Conservation (phyloP, 2,329 filamentous ascomycete species). For the Colletotrichum simmondsii region DNA sequence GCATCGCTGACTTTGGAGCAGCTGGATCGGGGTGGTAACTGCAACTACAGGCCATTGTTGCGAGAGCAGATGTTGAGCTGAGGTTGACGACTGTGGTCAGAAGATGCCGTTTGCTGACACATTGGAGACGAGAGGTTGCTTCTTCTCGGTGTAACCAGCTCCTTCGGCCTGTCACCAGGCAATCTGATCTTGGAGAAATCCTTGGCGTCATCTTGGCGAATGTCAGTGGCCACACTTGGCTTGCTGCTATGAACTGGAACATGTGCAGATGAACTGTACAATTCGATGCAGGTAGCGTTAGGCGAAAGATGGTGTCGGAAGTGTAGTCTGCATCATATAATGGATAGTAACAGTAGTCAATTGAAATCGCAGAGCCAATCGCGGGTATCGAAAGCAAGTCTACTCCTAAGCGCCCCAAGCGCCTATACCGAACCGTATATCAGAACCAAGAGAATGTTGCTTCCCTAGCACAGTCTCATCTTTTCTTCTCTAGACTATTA, state of each 20-base stretch:
- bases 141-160: neutral
- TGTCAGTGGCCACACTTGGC: neutral
- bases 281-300: no score
- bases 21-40: neutral
- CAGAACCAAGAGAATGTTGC: conserved; percentile 16
- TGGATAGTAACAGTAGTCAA: neutral
- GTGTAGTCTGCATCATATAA: neutral
- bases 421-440: neutral
- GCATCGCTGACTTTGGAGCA: neutral
- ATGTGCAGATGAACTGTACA: neutral
- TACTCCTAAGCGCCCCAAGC: conserved; percentile 9
- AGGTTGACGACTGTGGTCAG: neutral
- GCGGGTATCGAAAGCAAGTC: conserved; percentile 1
- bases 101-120: neutral
- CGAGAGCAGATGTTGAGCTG: neutral
- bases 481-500: neutral
- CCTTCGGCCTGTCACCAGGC: neutral
- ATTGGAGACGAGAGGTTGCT: neutral
- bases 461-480: conserved; percentile 25
- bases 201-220: conserved; percentile 8
- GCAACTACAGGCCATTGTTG: neutral
- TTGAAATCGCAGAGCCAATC: neutral
- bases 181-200: neutral
- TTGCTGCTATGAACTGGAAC: neutral
- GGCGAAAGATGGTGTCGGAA: neutral